Conservation (phyloP, 768 basidiomycete genomes). For the Termitomyces sp. region DNA sequence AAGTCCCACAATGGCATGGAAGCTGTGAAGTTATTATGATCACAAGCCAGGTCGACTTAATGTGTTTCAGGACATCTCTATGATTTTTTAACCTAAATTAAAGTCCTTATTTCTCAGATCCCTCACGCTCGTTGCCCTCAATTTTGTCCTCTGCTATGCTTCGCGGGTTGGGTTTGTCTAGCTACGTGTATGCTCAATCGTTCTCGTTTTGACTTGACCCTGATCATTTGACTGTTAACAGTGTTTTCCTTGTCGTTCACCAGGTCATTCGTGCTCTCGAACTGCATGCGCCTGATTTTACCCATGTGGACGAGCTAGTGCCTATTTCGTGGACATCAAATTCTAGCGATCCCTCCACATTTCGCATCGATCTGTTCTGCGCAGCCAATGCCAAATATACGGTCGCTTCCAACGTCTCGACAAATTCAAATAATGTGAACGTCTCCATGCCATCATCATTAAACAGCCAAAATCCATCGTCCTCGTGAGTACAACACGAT, state of each 20-base stretch:
- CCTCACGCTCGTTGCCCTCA: too few species aligned
- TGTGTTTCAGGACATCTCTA: too few species aligned
- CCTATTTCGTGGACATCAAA: not conserved
- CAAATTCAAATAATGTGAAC: not conserved
- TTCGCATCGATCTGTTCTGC: not conserved
- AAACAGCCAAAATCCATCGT: too few species aligned
- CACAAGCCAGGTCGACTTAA: too few species aligned
- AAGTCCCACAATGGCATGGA: too few species aligned
- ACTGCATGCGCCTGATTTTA: not conserved
- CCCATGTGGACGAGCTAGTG: not conserved
- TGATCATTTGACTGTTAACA: too few species aligned
- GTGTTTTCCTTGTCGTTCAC: not conserved
- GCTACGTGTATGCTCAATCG: not conserved
- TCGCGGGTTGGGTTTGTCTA: not conserved
- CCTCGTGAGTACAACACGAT: not conserved
- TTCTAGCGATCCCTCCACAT: not conserved
- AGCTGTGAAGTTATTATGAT: too few species aligned
- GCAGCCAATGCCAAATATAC: rapidly evolving
- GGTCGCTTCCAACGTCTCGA: not conserved
- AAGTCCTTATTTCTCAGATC: too few species aligned
- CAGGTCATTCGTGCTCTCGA: not conserved
- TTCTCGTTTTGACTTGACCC: too few species aligned
- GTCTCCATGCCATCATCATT: not conserved
- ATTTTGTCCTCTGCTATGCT: not conserved
- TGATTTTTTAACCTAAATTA: too few species aligned